Percentiles rank a stretch among this genome's conserved stretches.
phyloP scores from a whole-genome alignment of 1,284 basidiomycete species.

The Tausonia pullulans region DNA sequence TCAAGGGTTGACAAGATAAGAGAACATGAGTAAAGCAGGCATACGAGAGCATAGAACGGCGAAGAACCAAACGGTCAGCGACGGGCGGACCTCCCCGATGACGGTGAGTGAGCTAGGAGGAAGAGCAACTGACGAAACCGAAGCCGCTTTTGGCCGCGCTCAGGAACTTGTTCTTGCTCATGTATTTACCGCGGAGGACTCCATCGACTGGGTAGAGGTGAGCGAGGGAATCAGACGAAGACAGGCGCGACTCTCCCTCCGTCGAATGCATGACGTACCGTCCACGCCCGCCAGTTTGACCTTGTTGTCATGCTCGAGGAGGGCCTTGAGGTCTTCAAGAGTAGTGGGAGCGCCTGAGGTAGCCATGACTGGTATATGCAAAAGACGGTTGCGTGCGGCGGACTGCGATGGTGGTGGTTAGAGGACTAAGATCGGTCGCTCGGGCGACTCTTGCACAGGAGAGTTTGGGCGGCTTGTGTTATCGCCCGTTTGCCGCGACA shows the following conservation, averaged over 20 bases:
- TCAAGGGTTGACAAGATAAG: not conserved
- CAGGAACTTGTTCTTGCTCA: constrained; percentile 88
- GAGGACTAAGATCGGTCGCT: too few species aligned
- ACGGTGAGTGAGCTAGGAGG: not conserved
- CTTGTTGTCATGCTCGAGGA: constrained; percentile 59
- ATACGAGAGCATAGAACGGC: not conserved
- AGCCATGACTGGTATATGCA: constrained; percentile 20
- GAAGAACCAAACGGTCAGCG: constrained; percentile 12
- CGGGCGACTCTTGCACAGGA: too few species aligned
- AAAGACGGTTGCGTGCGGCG: too few species aligned
- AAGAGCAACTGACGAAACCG: constrained; percentile 45
- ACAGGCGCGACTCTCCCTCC: not conserved
- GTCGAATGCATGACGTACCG: constrained; percentile 39
- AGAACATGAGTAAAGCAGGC: not conserved
- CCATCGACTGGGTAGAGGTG: constrained; percentile 55
- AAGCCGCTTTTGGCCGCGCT: constrained; percentile 74
- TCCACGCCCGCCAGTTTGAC: constrained; percentile 84
- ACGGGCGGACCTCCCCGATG: too few species aligned
- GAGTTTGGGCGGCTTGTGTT: too few species aligned
- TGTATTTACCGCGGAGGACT: constrained; percentile 83
- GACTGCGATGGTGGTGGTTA: too few species aligned
- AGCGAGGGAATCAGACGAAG: not conserved
- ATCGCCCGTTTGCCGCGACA: too few species aligned
- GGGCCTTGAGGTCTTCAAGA: constrained; percentile 46
- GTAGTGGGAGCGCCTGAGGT: constrained; percentile 46